phyloP scores from a whole-genome alignment of 371 early-diverging fungal species.

The Rhizomucor pusillus region DNA sequence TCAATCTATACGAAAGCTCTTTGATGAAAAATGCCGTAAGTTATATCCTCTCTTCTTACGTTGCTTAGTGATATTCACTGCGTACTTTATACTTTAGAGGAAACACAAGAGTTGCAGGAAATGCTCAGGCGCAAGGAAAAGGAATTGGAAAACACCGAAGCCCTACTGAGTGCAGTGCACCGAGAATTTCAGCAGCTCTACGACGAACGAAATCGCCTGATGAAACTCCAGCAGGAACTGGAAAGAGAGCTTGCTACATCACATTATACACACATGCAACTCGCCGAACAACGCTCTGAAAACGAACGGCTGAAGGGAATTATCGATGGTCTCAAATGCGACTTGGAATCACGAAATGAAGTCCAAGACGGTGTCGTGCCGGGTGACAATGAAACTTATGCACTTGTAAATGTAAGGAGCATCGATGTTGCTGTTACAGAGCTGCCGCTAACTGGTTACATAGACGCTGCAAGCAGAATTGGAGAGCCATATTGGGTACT shows the following conservation, averaged over 20 bases:
- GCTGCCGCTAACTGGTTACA: neutral
- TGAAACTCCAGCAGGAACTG: constrained; percentile 32
- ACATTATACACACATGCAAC: constrained; percentile 40
- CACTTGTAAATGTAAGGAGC: constrained; percentile 8
- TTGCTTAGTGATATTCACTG: neutral
- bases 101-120: constrained; percentile 48
- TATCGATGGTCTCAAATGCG: constrained; percentile 44
- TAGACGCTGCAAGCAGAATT: constrained; percentile 35
- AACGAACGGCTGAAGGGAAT: constrained; percentile 48
- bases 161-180: constrained; percentile 28
- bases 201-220: constrained; percentile 41
- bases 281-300: constrained; percentile 49
- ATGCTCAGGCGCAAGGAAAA: constrained; percentile 42
- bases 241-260: constrained; percentile 41
- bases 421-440: neutral
- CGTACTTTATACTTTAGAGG: constrained; percentile 23
- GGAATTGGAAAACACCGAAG: constrained; percentile 36
- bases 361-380: constrained; percentile 1
- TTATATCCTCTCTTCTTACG: neutral
- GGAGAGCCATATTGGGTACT: constrained; percentile 8
- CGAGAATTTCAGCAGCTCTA: constrained; percentile 33
- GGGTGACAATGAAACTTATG: constrained; percentile 1
- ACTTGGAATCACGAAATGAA: constrained; percentile 39
- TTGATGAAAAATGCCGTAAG: constrained; percentile 57
- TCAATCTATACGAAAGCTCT: constrained; percentile 34